Evolutionary conservation across 2,329 filamentous ascomycete species (phyloP).

Genomic region (Onygena corvina): DNA sequence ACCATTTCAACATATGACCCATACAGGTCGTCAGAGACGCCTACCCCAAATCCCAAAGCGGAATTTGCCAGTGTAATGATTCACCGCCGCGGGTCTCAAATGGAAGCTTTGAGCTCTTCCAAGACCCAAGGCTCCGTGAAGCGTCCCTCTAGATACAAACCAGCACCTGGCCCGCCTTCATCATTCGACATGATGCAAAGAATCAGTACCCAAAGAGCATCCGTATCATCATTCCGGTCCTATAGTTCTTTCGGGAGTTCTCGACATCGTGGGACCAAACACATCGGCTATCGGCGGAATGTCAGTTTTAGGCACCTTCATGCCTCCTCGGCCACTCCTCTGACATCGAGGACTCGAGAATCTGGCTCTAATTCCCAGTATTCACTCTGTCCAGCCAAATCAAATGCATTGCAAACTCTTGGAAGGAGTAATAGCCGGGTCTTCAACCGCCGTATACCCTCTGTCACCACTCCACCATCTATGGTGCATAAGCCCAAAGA

Average conservation of each 20-base stretch:
- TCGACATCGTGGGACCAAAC: slow-evolving; percentile 27
- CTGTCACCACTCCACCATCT: slow-evolving; percentile 30
- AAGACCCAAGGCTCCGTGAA: neutral
- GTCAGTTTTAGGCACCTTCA: slow-evolving; percentile 52
- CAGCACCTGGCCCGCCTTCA: slow-evolving; percentile 6
- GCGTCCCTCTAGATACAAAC: neutral
- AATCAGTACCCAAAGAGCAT: slow-evolving; percentile 24
- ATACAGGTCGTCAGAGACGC: slow-evolving; percentile 56
- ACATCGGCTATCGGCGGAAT: slow-evolving; percentile 43
- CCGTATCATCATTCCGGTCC: slow-evolving; percentile 32
- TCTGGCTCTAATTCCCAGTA: slow-evolving; percentile 20
- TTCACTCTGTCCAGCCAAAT: slow-evolving; percentile 17
- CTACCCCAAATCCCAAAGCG: slow-evolving; percentile 38
- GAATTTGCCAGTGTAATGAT: slow-evolving; percentile 58
- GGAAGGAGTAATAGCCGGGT: slow-evolving; percentile 18
- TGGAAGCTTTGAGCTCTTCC: neutral
- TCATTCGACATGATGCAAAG: slow-evolving; percentile 10
- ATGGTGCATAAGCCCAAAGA: slow-evolving; percentile 26
- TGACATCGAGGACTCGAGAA: slow-evolving; percentile 19
- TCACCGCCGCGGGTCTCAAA: slow-evolving; percentile 39
- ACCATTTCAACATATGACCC: slow-evolving; percentile 66
- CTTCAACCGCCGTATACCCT: slow-evolving; percentile 23
- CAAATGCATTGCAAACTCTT: slow-evolving; percentile 20
- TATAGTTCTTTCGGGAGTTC: slow-evolving; percentile 40
- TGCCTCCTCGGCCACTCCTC: slow-evolving; percentile 25